Evolutionary conservation across 768 basidiomycete genomes (phyloP), one percentile per base, ranked within the genome.

Genomic region (Kwoniella heveanensis): DNA sequence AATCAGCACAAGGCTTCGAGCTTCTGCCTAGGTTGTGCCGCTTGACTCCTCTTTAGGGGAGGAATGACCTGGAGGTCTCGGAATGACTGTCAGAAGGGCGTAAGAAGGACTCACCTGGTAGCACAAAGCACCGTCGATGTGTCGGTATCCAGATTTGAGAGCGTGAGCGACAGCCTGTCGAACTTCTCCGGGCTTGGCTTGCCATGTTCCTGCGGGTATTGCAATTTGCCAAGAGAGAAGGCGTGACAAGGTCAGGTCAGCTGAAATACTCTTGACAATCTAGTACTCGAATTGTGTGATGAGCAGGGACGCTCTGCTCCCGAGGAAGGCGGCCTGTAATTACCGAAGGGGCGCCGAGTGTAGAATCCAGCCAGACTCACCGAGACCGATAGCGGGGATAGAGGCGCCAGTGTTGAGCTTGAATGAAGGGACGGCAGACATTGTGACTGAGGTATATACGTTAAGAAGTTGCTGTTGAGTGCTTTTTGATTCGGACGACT

Each of bases 331-430:
- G n/a, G n/a, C n/a, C n/a, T n/a, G n/a, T n/a, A n/a, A n/a, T n/a
- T n/a, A n/a, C n/a, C n/a, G n/a, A n/a, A n/a, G 32, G 32, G 32
- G 5, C 13, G 32, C 5, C 7, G 32, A 6, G 32, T 32, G 5
- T 5, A 13, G 13, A 32, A 32, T 26, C 12, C 21, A 54, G 27
- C 10, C 36, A 4, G 25, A 69, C 68, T 60, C 89, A 5, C 91
- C 91, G 37, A 91, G 83, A 44, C 91, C 91, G 70, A 92, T 86
- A 79, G 88, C 86, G 32, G 89, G 90, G 68, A 92, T 82, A 54
- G 79, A 68, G 44, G 82, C 81, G 1, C 87, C 87, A 57, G 81
- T 83, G 69, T 81, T 80, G 65, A 86, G 82, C 17, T 78, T 69
- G 65, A 84, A 70, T 10, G 59, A 53, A 5, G 53, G 26, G 15